Conservation (phyloP, 306 rosid genomes). For the Prunus mongolica region DNA sequence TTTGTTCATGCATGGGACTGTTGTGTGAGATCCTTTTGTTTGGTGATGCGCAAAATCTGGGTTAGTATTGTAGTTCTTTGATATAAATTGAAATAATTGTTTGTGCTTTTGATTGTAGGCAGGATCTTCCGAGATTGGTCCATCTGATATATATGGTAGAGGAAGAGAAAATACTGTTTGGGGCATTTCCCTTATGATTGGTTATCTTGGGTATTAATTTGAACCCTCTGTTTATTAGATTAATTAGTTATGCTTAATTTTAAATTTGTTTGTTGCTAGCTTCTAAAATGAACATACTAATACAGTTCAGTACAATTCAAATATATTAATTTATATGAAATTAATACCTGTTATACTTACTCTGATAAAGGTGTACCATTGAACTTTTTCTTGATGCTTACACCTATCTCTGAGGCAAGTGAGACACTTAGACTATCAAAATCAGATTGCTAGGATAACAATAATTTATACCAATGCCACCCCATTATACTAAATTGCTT, state of each 20-base stretch:
- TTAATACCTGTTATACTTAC: neutral
- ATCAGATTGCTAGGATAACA: neutral
- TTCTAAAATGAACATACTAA: neutral
- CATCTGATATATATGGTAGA: constrained; percentile 61
- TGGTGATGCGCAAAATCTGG: constrained; percentile 11
- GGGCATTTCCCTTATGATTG: constrained; percentile 85
- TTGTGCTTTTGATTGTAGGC: constrained; percentile 55
- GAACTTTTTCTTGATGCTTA: neutral
- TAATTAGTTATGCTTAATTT: neutral
- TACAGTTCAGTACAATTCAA: neutral
- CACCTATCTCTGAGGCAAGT: neutral
- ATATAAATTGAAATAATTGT: constrained; percentile 24
- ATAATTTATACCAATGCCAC: neutral
- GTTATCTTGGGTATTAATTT: constrained; percentile 85
- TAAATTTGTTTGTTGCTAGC: neutral
- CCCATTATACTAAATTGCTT: neutral
- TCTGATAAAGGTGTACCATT: neutral
- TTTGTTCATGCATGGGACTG: constrained; percentile 10
- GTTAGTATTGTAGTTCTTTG: neutral
- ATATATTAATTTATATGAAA: neutral
- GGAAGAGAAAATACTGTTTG: constrained; percentile 97
- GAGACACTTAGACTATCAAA: neutral
- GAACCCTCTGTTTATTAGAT: constrained; percentile 14
- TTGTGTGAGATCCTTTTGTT: constrained; percentile 14
- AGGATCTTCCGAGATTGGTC: constrained; percentile 72